Evolutionary conservation across 768 basidiomycete genomes (phyloP).

Genomic region (Pleurotus ostreatus): DNA sequence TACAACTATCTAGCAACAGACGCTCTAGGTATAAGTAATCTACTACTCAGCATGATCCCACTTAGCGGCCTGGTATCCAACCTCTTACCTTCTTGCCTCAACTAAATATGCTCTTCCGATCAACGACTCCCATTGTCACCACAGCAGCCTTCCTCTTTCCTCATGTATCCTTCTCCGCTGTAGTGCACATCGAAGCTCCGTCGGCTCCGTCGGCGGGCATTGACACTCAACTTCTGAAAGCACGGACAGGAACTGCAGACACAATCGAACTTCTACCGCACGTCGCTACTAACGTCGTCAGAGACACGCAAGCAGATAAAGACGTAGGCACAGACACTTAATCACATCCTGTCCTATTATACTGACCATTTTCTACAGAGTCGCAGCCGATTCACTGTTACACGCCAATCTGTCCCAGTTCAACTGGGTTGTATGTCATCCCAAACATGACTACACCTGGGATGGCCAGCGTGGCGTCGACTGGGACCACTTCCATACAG

Average conservation of each 20-base stretch:
- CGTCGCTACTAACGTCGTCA: background rate
- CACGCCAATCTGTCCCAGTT: constrained; percentile 5
- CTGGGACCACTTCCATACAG: constrained; percentile 7
- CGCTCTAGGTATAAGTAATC: background rate
- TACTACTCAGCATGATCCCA: background rate
- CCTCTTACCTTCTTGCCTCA: no score
- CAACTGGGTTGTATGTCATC: constrained; percentile 13
- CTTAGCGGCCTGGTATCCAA: background rate
- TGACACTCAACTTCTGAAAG: no score
- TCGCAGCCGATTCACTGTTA: constrained; percentile 9
- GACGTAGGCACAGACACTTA: background rate
- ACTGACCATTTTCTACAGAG: background rate
- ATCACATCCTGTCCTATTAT: no score
- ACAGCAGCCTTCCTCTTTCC: background rate
- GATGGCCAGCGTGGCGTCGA: constrained; percentile 12
- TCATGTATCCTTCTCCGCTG: background rate
- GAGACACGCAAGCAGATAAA: background rate
- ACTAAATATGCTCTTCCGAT: background rate
- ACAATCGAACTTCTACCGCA: no score
- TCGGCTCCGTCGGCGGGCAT: background rate
- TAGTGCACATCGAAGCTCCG: background rate
- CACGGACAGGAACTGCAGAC: no score
- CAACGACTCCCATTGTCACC: background rate
- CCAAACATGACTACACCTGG: constrained; percentile 9
- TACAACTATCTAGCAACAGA: no score